A percentile compares a stretch with the other conserved stretches of the same genome.
phyloP scores from a whole-genome alignment of 2,329 filamentous ascomycete species.

The Aspergillus texensis region DNA sequence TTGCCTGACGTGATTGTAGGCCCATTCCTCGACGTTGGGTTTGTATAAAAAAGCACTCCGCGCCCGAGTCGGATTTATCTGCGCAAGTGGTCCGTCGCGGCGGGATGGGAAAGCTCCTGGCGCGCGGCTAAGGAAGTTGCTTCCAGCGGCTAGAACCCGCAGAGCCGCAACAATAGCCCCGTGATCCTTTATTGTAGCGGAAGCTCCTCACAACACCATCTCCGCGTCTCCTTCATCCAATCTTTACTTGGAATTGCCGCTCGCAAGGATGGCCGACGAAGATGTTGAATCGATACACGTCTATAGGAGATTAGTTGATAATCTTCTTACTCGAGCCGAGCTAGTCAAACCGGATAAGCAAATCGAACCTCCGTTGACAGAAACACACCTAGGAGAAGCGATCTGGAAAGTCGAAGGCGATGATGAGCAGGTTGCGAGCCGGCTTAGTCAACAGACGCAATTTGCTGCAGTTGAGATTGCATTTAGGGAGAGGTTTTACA shows the following conservation, averaged over 20 bases:
- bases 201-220: constrained; percentile 5
- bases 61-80: constrained; percentile 52
- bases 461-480: constrained; percentile 81
- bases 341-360: constrained; percentile 60
- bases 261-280: constrained; percentile 34
- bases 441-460: constrained; percentile 56
- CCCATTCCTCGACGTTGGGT: constrained; percentile 36
- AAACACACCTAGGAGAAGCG: constrained; percentile 57
- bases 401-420: constrained; percentile 42
- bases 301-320: constrained; percentile 58
- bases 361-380: constrained; percentile 75
- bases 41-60: constrained; percentile 53
- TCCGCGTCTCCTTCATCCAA: constrained; percentile 11
- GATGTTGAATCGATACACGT: constrained; percentile 40
- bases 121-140: constrained; percentile 32
- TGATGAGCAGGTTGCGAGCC: constrained; percentile 26
- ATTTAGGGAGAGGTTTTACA: constrained; percentile 77
- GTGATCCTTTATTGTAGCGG: constrained; percentile 17
- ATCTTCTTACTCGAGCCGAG: constrained; percentile 62
- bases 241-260: background rate
- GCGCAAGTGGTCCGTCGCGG: constrained; percentile 32
- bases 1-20: constrained; percentile 52
- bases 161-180: constrained; percentile 31
- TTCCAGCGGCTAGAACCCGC: constrained; percentile 27
- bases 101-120: constrained; percentile 30